These are phyloP conservation scores for Ophiostoma tasmaniense DNA, from an alignment of 2,329 filamentous ascomycete genomes.

Conservation along the genomic window DNA sequence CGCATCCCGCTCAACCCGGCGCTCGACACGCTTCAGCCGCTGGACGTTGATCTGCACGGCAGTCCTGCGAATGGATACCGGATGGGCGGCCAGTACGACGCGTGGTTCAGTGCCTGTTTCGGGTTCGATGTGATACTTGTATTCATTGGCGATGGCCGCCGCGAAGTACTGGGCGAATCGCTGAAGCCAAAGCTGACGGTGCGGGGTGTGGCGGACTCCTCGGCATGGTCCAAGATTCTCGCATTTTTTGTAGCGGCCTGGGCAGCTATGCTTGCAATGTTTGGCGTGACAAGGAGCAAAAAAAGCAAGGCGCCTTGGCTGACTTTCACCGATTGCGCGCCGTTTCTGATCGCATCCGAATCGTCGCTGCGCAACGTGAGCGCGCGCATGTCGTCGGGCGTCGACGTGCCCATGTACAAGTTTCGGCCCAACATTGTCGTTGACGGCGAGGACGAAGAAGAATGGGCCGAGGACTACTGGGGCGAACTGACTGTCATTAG, in stretches of 20 bases:
- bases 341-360: constrained; percentile 63
- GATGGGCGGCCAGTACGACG: constrained; percentile 52
- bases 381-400: constrained; percentile 40
- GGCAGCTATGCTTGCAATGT: not conserved
- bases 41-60: constrained; percentile 50
- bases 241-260: not conserved
- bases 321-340: constrained; percentile 51
- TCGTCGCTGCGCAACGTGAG: constrained; percentile 62
- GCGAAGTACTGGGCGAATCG: constrained; percentile 52
- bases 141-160: constrained; percentile 54
- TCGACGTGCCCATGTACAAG: constrained; percentile 53
- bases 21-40: constrained; percentile 34
- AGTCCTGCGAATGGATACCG: constrained; percentile 52
- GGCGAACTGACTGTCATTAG: constrained; percentile 43
- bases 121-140: constrained; percentile 53
- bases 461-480: constrained; percentile 69
- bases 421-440: constrained; percentile 69
- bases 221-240: not conserved
- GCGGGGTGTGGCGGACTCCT: constrained; percentile 7
- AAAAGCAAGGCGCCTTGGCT: constrained; percentile 17
- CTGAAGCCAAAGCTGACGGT: constrained; percentile 30
- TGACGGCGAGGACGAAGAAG: constrained; percentile 46
- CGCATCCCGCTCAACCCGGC: constrained; percentile 48
- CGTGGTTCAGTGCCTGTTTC: constrained; percentile 60
- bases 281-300: not conserved